A percentile compares a stretch with the other conserved stretches of the same genome.
phyloP scores from a whole-genome alignment of 2,329 filamentous ascomycete species.

The Diaporthe australafricana region DNA sequence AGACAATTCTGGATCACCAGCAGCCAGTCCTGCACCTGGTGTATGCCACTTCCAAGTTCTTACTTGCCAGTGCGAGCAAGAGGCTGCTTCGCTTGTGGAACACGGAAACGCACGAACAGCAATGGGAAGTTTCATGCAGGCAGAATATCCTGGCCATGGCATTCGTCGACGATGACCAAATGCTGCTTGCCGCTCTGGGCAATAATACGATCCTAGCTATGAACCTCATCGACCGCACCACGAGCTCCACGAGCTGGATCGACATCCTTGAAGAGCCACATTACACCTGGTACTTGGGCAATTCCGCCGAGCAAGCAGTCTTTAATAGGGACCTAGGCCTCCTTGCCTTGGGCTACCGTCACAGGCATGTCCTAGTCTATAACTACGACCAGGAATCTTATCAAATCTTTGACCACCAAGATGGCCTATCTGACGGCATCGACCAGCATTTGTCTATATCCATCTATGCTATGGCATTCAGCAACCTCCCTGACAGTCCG shows the following conservation, averaged over 20 bases:
- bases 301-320: background rate
- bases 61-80: background rate
- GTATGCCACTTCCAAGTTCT: background rate
- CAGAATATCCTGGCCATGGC: background rate
- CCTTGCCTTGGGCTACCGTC: background rate
- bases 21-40: background rate
- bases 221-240: background rate
- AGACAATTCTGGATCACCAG: background rate
- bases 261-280: background rate
- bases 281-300: background rate
- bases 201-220: slow-evolving; percentile 2
- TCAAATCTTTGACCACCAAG: background rate
- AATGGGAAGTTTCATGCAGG: background rate
- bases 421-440: background rate
- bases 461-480: background rate
- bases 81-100: background rate
- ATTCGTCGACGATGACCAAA: background rate
- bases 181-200: background rate
- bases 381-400: background rate
- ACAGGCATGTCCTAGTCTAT: background rate
- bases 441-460: background rate
- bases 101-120: background rate
- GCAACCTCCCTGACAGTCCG: background rate
- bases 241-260: background rate
- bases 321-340: background rate